Evolutionary conservation across 2,329 filamentous ascomycete genomes (phyloP), one percentile per base, ranked within the genome.

Genomic region (Massarina eburnea): DNA sequence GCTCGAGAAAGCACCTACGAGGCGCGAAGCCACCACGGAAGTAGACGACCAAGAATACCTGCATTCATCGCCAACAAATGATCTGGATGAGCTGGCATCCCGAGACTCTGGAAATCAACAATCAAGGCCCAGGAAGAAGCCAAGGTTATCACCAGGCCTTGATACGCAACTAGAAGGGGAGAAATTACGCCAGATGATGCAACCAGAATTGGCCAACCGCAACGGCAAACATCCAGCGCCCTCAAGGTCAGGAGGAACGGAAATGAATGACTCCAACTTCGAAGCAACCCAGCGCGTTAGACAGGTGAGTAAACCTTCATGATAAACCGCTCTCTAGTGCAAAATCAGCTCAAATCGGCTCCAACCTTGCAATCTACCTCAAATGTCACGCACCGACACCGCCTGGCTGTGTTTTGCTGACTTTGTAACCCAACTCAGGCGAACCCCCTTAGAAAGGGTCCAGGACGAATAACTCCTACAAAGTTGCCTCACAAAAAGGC

Each of bases 91-190:
- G 27, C 5, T 30, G 27, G n/a, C n/a, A n/a, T n/a, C n/a, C n/a
- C n/a, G n/a, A n/a, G n/a, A n/a, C n/a, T n/a, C n/a, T n/a, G n/a
- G 10, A n/a, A 17, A 29, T 24, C 36, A 15, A 21, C 3, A 45
- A 15, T 14, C 26, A 9, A 37, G 30, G 17, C 36, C 40, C 8
- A 35, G 30, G 22, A 48, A 48, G 40, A 48, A 43, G 37, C 45
- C 26, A 14, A 48, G 27, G 20, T 17, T 40, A n/a, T 35, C 37
- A n/a, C n/a, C n/a, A n/a, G n/a, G n/a, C 15, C 22, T 20, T 12
- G 20, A 26, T 22, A n/a, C n/a, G n/a, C n/a, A n/a, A n/a, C 17
- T 38, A 22, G 17, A 41, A 20, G 39, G 10, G 2, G 15, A 24
- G 20, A 39, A 17, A 10, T 21, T 22, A 19, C 33, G 22, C 10